These are phyloP conservation scores for Saposhnikovia divaricata DNA, from an alignment of 129 eudicot species.

Conservation along the genomic window DNA sequence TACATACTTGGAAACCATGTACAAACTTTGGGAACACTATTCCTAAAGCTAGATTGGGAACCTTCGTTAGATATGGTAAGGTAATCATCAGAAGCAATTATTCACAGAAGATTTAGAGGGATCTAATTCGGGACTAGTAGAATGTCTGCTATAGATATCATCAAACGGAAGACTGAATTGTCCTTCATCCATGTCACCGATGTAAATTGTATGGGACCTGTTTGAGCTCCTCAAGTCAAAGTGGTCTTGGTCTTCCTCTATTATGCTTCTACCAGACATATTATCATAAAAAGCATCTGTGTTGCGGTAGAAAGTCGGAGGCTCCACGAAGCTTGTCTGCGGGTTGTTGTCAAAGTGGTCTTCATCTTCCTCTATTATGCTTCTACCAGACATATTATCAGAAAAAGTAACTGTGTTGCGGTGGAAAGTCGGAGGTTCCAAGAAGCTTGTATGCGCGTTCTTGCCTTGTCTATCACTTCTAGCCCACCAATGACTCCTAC, in stretches of 20 bases:
- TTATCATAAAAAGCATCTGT: conserved; percentile 27
- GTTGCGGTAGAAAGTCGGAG: conserved; percentile 36
- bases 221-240: conserved; percentile 33
- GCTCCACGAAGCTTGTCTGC: conserved; percentile 75
- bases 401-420: conserved; percentile 18
- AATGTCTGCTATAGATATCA: conserved; percentile 46
- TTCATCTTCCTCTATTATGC: conserved; percentile 40
- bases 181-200: conserved; percentile 48
- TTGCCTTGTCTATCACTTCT: conserved; percentile 25
- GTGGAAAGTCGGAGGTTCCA: conserved; percentile 65
- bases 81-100: neutral
- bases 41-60: conserved; percentile 8
- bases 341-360: conserved; percentile 29
- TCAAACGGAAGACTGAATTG: conserved; percentile 70
- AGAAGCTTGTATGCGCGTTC: conserved; percentile 51
- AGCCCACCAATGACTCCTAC: conserved; percentile 88
- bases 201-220: conserved; percentile 39
- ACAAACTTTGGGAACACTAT: conserved; percentile 2
- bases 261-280: conserved; percentile 42
- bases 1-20: conserved; percentile 6
- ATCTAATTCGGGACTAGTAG: conserved; percentile 26
- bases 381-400: conserved; percentile 46
- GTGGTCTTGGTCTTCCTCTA: conserved; percentile 32
- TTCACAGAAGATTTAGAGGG: conserved; percentile 24
- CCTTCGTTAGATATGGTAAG: neutral